Evolutionary conservation across 768 basidiomycete genomes (phyloP), one percentile per base, ranked within the genome.

Genomic region (Tremella fuciformis): DNA sequence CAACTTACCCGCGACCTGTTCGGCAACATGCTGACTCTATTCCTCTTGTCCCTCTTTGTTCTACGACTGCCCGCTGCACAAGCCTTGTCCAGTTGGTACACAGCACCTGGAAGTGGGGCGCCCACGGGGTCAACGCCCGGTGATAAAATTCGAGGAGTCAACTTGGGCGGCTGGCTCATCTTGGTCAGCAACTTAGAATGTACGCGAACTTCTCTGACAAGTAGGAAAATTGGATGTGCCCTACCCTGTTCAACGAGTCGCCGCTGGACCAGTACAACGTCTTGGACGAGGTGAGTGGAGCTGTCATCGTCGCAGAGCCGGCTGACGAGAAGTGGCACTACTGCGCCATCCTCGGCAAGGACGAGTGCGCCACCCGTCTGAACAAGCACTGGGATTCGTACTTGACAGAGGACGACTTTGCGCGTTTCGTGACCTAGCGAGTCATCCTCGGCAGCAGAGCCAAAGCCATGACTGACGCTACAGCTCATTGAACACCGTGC

Each of bases 141-240:
- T 13, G 65, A 65, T 53, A 72, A 69, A 48, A 58, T 66, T 53
- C 52, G 66, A 55, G 70, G 70, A 11, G 67, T 69, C 18, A 72
- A 72, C 34, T 57, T 72, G 9, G 70, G 70, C 25, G 67, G 67
- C 52, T 72, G 67, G 67, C 67, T 70, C 44, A 65, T 70, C 22
- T 39, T 70, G 61, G 64, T 15, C 42, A 4, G 42, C 16, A 46
- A n/a, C n/a, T n/a, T 6, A 8, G 3, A 19, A 21, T 16, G 13
- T 22, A 8, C 2, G 7, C 15, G 18, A 24, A 11, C 18, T 57
- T 22, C 50, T 15, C 2, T 58, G n/a, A n/a, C n/a, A n/a, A 24
- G 16, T 44, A 64, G 63, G 70, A 72, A 54, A 72, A 72, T 52
- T 72, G 70, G 70, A 72, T 72, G 70, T 65, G 63, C 57, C 70